Evolutionary conservation across 2,329 filamentous ascomycete genomes (phyloP).

Genomic region (Talaromyces sp.): DNA sequence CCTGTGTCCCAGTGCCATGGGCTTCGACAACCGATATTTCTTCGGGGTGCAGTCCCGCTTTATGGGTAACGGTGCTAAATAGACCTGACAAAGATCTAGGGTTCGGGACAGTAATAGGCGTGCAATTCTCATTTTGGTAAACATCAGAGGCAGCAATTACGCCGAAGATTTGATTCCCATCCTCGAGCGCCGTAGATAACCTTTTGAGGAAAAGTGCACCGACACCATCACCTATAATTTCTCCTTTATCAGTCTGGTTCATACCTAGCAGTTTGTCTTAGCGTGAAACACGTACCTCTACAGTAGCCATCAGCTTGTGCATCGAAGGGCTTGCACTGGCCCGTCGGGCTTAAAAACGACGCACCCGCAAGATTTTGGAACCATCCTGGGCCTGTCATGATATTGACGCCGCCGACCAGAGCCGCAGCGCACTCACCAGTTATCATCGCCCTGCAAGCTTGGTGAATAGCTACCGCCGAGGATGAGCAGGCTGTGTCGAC

Average conservation of each 20-base stretch:
- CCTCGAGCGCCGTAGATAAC: too few relatives aligned
- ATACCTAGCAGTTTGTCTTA: neutral
- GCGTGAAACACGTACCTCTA: conserved; percentile 44
- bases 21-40: conserved; percentile 15
- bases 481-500: conserved; percentile 9
- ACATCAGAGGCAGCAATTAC: too few relatives aligned
- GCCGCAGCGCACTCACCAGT: conserved; percentile 27
- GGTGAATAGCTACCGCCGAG: neutral
- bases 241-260: neutral
- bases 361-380: conserved; percentile 5
- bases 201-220: neutral
- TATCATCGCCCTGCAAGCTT: conserved; percentile 21
- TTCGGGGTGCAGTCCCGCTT: neutral
- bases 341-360: conserved; percentile 3
- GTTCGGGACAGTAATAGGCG: neutral
- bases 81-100: neutral
- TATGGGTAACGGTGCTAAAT: neutral
- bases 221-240: neutral
- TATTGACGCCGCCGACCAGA: conserved; percentile 42
- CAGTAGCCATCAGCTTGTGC: conserved; percentile 51
- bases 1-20: conserved; percentile 38
- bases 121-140: too few relatives aligned
- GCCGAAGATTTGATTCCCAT: too few relatives aligned
- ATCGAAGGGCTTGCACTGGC: conserved; percentile 2
- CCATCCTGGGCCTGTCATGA: conserved; percentile 11